Evolutionary conservation across 352 stramenopile genomes (phyloP).

Genomic region (Phytophthora nicotianae): DNA sequence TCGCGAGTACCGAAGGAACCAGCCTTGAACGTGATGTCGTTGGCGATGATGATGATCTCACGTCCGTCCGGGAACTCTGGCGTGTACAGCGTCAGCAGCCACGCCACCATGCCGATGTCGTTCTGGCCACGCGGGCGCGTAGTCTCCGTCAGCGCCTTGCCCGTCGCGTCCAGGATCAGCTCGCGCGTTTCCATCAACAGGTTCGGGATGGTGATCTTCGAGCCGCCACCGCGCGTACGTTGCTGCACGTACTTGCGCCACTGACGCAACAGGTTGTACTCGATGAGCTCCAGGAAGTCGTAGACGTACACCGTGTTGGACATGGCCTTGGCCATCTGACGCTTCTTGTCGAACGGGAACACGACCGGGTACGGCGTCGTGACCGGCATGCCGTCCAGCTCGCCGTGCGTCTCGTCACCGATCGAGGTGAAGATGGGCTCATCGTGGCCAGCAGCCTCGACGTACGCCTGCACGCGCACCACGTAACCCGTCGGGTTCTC

Average conservation of each 20-base stretch:
- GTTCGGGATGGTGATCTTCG: constrained; percentile 82
- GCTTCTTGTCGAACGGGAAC: constrained; percentile 95
- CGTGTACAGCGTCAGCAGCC: constrained; percentile 98
- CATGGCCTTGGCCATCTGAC: constrained; percentile 91
- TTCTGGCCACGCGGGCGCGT: constrained; percentile 94
- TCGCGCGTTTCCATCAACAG: constrained; percentile 95
- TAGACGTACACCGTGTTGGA: constrained; percentile 99
- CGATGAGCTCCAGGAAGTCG: constrained; percentile 99
- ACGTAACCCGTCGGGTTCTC: constrained; percentile 99
- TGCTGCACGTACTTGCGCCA: constrained; percentile 93
- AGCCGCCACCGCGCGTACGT: constrained; percentile 62
- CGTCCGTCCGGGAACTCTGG: constrained; percentile 97
- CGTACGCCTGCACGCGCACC: constrained; percentile 99
- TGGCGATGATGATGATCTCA: constrained; percentile 98
- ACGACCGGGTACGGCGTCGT: constrained; percentile 97
- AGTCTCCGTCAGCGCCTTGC: constrained; percentile 59
- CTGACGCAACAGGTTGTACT: constrained; percentile 94
- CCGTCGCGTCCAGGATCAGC: constrained; percentile 91
- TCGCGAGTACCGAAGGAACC: constrained; percentile 99
- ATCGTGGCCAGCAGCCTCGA: constrained; percentile 92
- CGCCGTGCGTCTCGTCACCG: constrained; percentile 86
- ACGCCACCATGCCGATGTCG: constrained; percentile 99
- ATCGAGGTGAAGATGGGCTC: constrained; percentile 92
- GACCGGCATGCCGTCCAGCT: constrained; percentile 95
- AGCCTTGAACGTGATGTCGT: constrained; percentile 99